Conservation (phyloP, 1,139 yeast species). For the Insectozyma bohioensis region DNA sequence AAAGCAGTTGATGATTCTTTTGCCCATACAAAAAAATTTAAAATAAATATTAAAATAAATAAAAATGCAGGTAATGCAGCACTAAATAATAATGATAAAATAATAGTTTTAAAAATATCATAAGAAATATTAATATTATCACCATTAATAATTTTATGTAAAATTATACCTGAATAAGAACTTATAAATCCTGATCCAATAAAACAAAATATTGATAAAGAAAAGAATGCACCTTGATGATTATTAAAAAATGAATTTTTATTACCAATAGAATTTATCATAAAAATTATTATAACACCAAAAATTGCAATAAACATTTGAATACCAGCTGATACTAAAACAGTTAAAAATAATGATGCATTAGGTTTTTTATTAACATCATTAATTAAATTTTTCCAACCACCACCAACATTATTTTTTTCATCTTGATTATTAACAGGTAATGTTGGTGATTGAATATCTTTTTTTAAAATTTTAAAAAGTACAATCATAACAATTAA, state of each 20-base stretch:
- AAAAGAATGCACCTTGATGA: constrained; percentile 64
- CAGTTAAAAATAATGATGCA: constrained; percentile 46
- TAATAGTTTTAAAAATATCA: constrained; percentile 14
- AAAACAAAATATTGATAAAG: constrained; percentile 60
- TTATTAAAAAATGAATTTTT: constrained; percentile 41
- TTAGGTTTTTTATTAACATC: constrained; percentile 58
- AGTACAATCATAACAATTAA: constrained; percentile 64
- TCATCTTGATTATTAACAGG: constrained; percentile 16
- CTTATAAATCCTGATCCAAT: constrained; percentile 72
- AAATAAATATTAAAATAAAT: constrained; percentile 49
- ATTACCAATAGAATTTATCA: constrained; percentile 40
- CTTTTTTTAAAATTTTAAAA: constrained; percentile 48
- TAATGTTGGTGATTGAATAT: constrained; percentile 23
- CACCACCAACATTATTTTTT: constrained; percentile 1
- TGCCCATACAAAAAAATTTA: constrained; percentile 75
- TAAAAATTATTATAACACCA: constrained; percentile 61
- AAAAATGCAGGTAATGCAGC: constrained; percentile 62
- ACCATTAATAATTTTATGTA: constrained; percentile 54
- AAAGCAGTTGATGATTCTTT: constrained; percentile 73
- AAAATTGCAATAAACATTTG: constrained; percentile 65
- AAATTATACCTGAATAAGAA: constrained; percentile 66
- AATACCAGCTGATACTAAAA: constrained; percentile 71
- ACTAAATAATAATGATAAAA: constrained; percentile 54
- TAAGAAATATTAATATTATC: constrained; percentile 29
- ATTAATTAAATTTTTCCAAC: constrained; percentile 55